A percentile compares a stretch with the other conserved stretches of the same genome.
Conservation (phyloP, 108 stramenopile species). For the Cyclotella baltica region DNA sequence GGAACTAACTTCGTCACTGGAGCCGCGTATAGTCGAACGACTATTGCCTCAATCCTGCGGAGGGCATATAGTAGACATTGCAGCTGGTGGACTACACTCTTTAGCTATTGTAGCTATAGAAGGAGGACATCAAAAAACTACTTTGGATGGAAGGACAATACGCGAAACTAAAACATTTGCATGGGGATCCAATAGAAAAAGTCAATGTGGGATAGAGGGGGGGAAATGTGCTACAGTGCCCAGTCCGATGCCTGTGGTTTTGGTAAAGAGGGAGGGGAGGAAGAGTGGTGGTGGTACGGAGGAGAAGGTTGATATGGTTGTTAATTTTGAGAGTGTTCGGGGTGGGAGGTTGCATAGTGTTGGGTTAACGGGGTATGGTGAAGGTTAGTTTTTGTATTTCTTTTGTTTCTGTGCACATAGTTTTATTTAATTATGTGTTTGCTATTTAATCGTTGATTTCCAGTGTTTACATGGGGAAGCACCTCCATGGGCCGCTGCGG, state of each 20-base stretch:
- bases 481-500: slow-evolving; percentile 78
- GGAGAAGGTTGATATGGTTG: slow-evolving; percentile 33
- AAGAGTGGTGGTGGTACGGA: slow-evolving; percentile 8
- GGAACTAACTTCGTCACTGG: slow-evolving; percentile 37
- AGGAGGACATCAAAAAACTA: not conserved
- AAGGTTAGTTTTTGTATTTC: slow-evolving; percentile 11
- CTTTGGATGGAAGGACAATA: slow-evolving; percentile 6
- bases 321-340: slow-evolving; percentile 66
- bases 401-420: not conserved
- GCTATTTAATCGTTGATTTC: not conserved
- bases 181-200: slow-evolving; percentile 84
- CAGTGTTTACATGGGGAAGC: slow-evolving; percentile 80
- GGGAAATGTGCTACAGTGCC: slow-evolving; percentile 63
- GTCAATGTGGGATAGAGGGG: slow-evolving; percentile 69
- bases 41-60: slow-evolving; percentile 70
- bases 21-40: slow-evolving; percentile 66
- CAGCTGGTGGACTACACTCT: slow-evolving; percentile 83
- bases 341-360: slow-evolving; percentile 78
- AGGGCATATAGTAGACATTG: slow-evolving; percentile 60
- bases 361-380: slow-evolving; percentile 68
- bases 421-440: not conserved
- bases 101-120: slow-evolving; percentile 63
- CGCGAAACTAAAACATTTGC: slow-evolving; percentile 64
- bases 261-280: slow-evolving; percentile 37
- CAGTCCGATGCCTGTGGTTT: slow-evolving; percentile 45